Evolutionary conservation across 2,329 filamentous ascomycete species (phyloP), one percentile per base, ranked within the genome.

Genomic region (Cordyceps tenuipes): DNA sequence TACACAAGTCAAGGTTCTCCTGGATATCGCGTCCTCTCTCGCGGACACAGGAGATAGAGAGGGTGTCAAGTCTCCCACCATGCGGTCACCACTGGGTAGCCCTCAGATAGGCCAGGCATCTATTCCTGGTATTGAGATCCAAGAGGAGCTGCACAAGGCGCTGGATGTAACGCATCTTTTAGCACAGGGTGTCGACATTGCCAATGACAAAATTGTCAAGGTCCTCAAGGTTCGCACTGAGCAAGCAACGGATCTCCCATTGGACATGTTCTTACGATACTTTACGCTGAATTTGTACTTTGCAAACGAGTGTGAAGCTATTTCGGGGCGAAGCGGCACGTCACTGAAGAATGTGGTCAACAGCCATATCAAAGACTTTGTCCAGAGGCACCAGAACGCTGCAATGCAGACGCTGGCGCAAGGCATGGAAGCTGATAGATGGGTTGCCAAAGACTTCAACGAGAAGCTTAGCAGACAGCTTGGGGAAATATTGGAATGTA

Each of bases 1-100:
- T 19, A 92, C 91, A 0, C 93, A 97, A 70, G 89, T 94, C 59
- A 99, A 99, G 72, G 86, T 97, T 10, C 75, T 99, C n/a, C 79
- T 99, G 10, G 94, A 99, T 72, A 89, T 96, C 21, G 94, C 92
- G 0, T 96, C 91, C 70, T 87, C 84, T 13, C 80, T 89, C 56
- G 79, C 82, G 15, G 75, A 79, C 23, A 68, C 68, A 46, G 68
- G 68, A 61, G 65, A 62, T 64, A 73, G 65, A 1, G 73, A 75
- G 13, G 76, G 75, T 6, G 61, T 79, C 43, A 77, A 74, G 61
- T 82, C 80, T 8, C 79, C 80, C 1, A 74, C 76, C 1, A 61
- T 79, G 10, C 75, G 76, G 64, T 84, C 82, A 3, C 82, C 82
- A 0, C 72, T 82, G 2, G 74, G 79, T 46, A 84, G 82, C 61